phyloP scores from a whole-genome alignment of 805 yeast genomes.

The Phaffomyces thermotolerans region DNA sequence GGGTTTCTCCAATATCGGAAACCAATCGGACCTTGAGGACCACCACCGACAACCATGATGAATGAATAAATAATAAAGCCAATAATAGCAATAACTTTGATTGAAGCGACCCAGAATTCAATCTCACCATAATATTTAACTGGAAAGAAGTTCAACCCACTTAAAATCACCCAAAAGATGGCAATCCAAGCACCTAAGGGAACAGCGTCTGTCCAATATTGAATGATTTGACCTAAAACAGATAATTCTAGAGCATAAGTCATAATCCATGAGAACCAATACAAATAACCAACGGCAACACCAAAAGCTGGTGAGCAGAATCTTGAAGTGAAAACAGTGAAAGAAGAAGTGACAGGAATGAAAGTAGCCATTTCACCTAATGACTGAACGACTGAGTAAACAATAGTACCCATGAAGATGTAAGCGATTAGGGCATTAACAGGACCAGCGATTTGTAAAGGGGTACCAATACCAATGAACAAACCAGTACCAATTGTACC shows the following conservation, averaged over 20 bases:
- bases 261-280: constrained; percentile 74
- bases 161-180: constrained; percentile 53
- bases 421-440: constrained; percentile 60
- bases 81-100: constrained; percentile 62
- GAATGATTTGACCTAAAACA: constrained; percentile 58
- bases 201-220: constrained; percentile 61
- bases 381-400: constrained; percentile 59
- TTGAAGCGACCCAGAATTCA: constrained; percentile 52
- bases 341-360: constrained; percentile 62
- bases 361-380: constrained; percentile 79
- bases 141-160: constrained; percentile 52
- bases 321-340: constrained; percentile 61
- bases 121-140: constrained; percentile 35
- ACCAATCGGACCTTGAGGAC: constrained; percentile 61
- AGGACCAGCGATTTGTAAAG: constrained; percentile 59
- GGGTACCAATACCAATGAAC: constrained; percentile 56
- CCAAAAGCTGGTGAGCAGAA: constrained; percentile 66
- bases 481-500: constrained; percentile 42
- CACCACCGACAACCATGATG: constrained; percentile 73
- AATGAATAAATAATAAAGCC: constrained; percentile 63
- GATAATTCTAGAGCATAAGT: constrained; percentile 71
- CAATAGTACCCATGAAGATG: constrained; percentile 60
- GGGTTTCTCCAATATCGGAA: constrained; percentile 79
- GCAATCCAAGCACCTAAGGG: constrained; percentile 69
- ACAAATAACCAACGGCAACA: constrained; percentile 64